Evolutionary conservation across 495 filamentous ascomycete species (phyloP).

Genomic region (Pyrenopolyporus hunteri): DNA sequence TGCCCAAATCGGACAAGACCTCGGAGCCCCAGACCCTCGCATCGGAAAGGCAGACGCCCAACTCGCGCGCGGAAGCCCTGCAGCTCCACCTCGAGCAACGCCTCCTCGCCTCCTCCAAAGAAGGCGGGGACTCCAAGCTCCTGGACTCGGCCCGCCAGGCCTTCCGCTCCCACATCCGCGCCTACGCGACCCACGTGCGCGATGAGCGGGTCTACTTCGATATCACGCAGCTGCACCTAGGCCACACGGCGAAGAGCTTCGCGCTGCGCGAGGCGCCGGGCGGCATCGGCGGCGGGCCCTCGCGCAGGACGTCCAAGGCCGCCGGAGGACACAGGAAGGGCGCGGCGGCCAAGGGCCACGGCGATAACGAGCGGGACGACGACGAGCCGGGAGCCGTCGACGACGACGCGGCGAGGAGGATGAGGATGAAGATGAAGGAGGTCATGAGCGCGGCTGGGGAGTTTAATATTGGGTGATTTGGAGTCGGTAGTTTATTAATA

Average conservation of each 20-base stretch:
- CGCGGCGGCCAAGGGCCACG: slow-evolving; percentile 29
- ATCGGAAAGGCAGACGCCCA: slow-evolving; percentile 47
- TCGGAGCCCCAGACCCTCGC: slow-evolving; percentile 26
- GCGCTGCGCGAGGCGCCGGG: slow-evolving; percentile 86
- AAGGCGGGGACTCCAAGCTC: slow-evolving; percentile 39
- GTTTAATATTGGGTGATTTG: slow-evolving; percentile 79
- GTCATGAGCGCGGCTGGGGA: slow-evolving; percentile 77
- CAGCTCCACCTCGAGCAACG: slow-evolving; percentile 58
- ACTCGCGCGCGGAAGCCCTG: slow-evolving; percentile 52
- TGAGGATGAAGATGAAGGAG: slow-evolving; percentile 81
- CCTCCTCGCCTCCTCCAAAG: slow-evolving; percentile 46
- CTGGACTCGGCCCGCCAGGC: slow-evolving; percentile 78
- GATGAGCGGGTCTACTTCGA: slow-evolving; percentile 85
- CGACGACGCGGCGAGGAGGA: slow-evolving; percentile 71
- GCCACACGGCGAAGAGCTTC: slow-evolving; percentile 93
- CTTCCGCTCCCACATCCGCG: slow-evolving; percentile 89
- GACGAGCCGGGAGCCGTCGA: slow-evolving; percentile 55
- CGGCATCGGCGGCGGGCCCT: slow-evolving; percentile 65
- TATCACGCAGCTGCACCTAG: slow-evolving; percentile 85
- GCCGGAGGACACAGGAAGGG: slow-evolving; percentile 29
- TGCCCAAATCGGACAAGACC: slow-evolving; percentile 41
- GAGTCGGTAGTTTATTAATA: no score
- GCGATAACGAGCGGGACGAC: slow-evolving; percentile 20
- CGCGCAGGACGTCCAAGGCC: slow-evolving; percentile 46
- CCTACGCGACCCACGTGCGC: slow-evolving; percentile 91